Conservation (phyloP, 2,329 filamentous ascomycete genomes). For the Exophiala viscosa region DNA sequence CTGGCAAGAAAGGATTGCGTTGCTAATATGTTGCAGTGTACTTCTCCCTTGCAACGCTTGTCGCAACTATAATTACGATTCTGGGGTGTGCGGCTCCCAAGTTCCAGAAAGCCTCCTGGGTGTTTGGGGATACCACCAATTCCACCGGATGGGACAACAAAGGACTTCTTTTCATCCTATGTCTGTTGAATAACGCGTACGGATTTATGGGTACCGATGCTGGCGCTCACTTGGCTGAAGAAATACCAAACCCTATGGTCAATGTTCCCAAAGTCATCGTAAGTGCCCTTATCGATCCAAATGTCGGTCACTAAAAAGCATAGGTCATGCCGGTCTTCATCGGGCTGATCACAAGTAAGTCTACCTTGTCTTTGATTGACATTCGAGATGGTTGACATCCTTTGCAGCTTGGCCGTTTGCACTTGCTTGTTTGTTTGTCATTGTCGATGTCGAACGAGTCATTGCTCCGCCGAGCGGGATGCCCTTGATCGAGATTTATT, state of each 20-base stretch:
- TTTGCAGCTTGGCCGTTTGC: background rate
- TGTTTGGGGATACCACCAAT: constrained; percentile 41
- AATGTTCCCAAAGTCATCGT: constrained; percentile 37
- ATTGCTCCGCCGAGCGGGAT: constrained; percentile 43
- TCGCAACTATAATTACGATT: constrained; percentile 27
- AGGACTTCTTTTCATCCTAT: constrained; percentile 29
- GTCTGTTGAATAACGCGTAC: constrained; percentile 25
- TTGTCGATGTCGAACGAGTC: constrained; percentile 39
- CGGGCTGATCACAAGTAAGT: background rate
- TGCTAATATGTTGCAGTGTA: constrained; percentile 6
- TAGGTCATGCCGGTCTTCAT: background rate
- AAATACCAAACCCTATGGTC: constrained; percentile 31
- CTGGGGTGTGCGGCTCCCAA: constrained; percentile 18
- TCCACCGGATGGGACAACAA: constrained; percentile 37
- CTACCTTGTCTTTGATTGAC: background rate
- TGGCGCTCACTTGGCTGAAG: constrained; percentile 21
- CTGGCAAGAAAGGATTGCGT: background rate
- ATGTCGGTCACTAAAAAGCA: background rate
- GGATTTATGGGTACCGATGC: constrained; percentile 18
- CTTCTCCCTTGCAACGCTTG: constrained; percentile 14
- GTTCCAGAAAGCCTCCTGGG: constrained; percentile 7
- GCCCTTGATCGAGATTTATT: constrained; percentile 51
- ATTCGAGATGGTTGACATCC: background rate
- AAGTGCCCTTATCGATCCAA: background rate
- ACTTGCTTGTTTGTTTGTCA: constrained; percentile 34